Evolutionary conservation across 1,284 basidiomycete species (phyloP).

Genomic region (Athelia psychrophila): DNA sequence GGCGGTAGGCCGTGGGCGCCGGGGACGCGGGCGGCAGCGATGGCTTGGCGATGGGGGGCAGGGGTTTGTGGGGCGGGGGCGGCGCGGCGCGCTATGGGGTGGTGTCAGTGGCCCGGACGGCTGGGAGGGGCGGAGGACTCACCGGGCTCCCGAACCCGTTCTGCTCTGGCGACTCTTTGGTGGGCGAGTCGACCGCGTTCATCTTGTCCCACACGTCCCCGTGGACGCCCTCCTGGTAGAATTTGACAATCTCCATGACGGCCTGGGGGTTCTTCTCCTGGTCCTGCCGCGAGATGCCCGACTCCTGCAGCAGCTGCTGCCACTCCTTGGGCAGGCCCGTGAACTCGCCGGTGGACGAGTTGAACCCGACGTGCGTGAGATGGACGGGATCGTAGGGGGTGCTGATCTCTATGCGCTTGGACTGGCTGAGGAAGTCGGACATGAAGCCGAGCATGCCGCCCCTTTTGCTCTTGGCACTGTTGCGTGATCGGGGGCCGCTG

Average conservation of each 20-base stretch:
- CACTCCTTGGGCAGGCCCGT: conserved; percentile 98
- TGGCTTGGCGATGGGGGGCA: conserved; percentile 19
- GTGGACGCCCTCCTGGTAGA: conserved; percentile 87
- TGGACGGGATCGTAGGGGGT: conserved; percentile 99
- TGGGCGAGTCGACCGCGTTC: conserved; percentile 40
- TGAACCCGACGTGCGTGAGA: conserved; percentile 99
- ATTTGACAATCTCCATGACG: conserved; percentile 98
- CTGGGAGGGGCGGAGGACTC: conserved; percentile 20
- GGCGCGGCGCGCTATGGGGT: conserved; percentile 40
- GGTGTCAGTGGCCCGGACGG: conserved; percentile 5
- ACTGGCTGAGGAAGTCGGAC: conserved; percentile 76
- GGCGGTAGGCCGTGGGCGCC: conserved; percentile 55
- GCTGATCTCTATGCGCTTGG: conserved; percentile 91
- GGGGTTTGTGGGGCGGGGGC: conserved; percentile 52
- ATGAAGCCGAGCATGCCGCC: conserved; percentile 77
- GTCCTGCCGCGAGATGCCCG: conserved; percentile 91
- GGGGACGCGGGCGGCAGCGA: conserved; percentile 29
- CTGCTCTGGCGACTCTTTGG: conserved; percentile 15
- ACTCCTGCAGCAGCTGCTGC: conserved; percentile 97
- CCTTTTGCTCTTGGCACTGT: conserved; percentile 63
- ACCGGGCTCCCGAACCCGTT: conserved; percentile 51
- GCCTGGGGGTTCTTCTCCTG: conserved; percentile 99
- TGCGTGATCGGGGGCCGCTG: conserved; percentile 52
- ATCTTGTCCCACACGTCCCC: conserved; percentile 85
- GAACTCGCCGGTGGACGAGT: conserved; percentile 97